Evolutionary conservation across 2,329 filamentous ascomycete genomes (phyloP).

Genomic region (Chrysoporthe cubensis): DNA sequence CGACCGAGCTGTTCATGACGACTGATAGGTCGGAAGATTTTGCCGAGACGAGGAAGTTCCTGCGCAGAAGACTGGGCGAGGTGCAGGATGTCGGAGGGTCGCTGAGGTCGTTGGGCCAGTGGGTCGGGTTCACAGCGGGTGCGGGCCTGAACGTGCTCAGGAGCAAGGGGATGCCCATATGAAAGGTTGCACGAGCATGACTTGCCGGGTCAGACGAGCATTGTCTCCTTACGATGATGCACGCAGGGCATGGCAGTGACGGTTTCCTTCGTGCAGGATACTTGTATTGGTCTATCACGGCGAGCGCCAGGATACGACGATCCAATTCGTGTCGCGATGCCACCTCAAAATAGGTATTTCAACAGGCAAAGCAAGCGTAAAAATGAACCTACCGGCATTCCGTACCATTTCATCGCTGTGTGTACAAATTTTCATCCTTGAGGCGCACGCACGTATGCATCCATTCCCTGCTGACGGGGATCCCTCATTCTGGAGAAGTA

Average conservation of each 20-base stretch:
- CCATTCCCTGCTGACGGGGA: conserved; percentile 58
- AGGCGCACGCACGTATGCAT: conserved; percentile 26
- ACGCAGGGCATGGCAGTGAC: not conserved
- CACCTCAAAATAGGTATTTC: conserved; percentile 4
- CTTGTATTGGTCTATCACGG: not conserved
- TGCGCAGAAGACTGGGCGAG: conserved; percentile 76
- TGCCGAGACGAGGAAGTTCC: conserved; percentile 76
- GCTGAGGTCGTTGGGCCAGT: conserved; percentile 69
- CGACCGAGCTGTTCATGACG: conserved; percentile 91
- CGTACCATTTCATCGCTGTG: not conserved
- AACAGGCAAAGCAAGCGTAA: not conserved
- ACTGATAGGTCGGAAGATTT: conserved; percentile 78
- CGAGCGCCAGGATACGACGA: not conserved
- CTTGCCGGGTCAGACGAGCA: not conserved
- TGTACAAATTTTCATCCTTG: not conserved
- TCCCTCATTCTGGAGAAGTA: conserved; percentile 54
- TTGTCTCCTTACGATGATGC: not conserved
- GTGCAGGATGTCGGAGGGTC: conserved; percentile 64
- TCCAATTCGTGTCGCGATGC: not conserved
- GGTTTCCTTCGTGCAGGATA: not conserved
- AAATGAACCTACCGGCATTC: not conserved
- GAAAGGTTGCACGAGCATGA: not conserved
- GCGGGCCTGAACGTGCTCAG: conserved; percentile 80
- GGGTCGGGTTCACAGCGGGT: conserved; percentile 79
- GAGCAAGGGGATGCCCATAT: conserved; percentile 86